Evolutionary conservation across 352 stramenopile species (phyloP).

Genomic region (Globisporangium viniferum): DNA sequence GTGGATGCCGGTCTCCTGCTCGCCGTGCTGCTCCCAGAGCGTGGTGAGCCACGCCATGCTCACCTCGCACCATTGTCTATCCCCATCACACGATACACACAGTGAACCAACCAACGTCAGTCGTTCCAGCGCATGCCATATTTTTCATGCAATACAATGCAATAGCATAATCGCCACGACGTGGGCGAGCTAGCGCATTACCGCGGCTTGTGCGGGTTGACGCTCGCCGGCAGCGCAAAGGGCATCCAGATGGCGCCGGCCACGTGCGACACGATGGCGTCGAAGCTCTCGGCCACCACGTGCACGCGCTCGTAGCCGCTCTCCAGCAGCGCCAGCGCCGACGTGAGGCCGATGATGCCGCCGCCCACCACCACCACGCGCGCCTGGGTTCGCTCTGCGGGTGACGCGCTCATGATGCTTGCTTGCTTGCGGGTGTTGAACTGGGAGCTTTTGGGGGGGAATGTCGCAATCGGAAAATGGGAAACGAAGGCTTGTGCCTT

Average conservation of each 20-base stretch:
- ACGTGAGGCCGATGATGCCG: conserved; percentile 68
- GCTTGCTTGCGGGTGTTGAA: background rate
- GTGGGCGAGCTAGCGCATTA: conserved; percentile 1
- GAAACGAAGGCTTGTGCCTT: too few species aligned
- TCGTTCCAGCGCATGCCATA: too few species aligned
- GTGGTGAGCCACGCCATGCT: conserved; percentile 57
- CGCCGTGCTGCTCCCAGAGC: conserved; percentile 33
- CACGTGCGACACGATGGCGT: conserved; percentile 62
- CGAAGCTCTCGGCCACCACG: conserved; percentile 49
- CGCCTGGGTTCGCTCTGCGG: background rate
- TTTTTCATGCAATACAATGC: too few species aligned
- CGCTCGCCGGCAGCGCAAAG: conserved; percentile 46
- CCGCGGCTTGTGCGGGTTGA: conserved; percentile 34
- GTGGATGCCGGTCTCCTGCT: conserved; percentile 47
- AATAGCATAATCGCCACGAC: background rate
- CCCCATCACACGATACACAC: background rate
- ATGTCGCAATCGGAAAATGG: too few species aligned
- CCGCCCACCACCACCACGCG: conserved; percentile 55
- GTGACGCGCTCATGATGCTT: background rate
- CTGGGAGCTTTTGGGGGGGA: too few species aligned
- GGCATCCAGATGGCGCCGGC: conserved; percentile 75
- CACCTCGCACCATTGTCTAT: conserved; percentile 61
- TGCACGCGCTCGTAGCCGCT: conserved; percentile 39
- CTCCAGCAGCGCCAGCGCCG: conserved; percentile 59
- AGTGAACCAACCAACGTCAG: too few species aligned